Base-by-base conservation (phyloP, 345 rosid genomes). In the Triadica sebifera region DNA sequence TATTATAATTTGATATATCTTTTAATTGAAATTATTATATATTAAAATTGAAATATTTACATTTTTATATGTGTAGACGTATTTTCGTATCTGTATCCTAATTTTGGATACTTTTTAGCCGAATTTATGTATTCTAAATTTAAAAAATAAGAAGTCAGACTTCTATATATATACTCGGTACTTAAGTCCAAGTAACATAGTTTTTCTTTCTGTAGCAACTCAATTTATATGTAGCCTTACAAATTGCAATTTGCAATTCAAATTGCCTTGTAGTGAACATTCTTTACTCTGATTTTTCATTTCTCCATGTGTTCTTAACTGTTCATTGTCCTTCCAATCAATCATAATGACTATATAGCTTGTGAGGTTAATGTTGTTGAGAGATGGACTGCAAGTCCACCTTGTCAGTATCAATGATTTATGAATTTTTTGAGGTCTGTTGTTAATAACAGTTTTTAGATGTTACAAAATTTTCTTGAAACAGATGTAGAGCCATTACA, bases 401-500 rank as follows among this genome's bases (percentile, higher is more conserved):
- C 56, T 47, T 39, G 4, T 24, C 38, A 4, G 12, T 5, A 3
- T 73, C 15, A 51, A 13, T 20, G 12, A 52, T 24, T 58, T 71
- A 45, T 57, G 22, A 17, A 17, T 34, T 37, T 34, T 37, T 24
- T 58, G 24, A 22, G 47, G 41, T 24, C 41, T 45, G 22, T 16
- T 43, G 22, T 51, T 25, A 58, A 58, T 71, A 17, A 59, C 34
- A 1, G 34, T 29, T 29, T 29, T 29, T 29, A 29, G 34, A 39
- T 39, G 5, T 20, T 59, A 10, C 5, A 47, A 12, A 39, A 55
- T 65, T 60, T 57, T 38, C n/a, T 60, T 74, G 77, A 74, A 84
- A 86, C 93, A 91, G 99, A 91, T 83, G 74, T 91, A 75, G 97
- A 95, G 84, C 90, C 98, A 73, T 81, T 95, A 72, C 97, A 93